Evolutionary conservation across 2,329 filamentous ascomycete species (phyloP), one percentile per base, ranked within the genome.

Genomic region (Aciculosporium take): DNA sequence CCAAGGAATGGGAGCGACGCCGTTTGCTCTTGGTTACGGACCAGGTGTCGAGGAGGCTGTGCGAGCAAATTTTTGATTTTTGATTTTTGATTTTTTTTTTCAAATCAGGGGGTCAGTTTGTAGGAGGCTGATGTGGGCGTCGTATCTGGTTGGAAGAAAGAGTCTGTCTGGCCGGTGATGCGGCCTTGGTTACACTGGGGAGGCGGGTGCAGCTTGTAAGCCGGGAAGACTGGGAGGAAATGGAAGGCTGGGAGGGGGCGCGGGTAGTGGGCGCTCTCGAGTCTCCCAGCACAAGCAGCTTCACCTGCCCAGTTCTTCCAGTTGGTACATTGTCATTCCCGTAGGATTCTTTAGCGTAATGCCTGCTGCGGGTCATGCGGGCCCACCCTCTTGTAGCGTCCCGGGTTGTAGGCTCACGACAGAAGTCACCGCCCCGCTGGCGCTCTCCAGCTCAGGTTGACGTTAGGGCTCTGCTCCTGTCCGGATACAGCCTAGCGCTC

Each of bases 201-300:
- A 31, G 17, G 24, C 33, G 31, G 25, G 24, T 28, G 31, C 17
- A 24, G 37, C 9, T 23, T 10, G 18, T 24, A 20, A 27, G 21
- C 24, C 21, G 29, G 23, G 21, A 27, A 12, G 34, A 34, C 33
- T 21, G 17, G 34, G 20, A 15, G 39, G 40, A 13, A 17, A 13
- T 24, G 39, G 29, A 39, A 40, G 41, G 37, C 27, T 39, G 37
- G 37, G 32, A 38, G n/a, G 30, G 39, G 28, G 20, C 27, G 21
- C 7, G n/a, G n/a, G n/a, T n/a, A n/a, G n/a, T n/a, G n/a, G n/a
- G n/a, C n/a, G n/a, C n/a, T n/a, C n/a, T n/a, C n/a, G n/a, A n/a
- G n/a, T n/a, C n/a, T n/a, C n/a, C n/a, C n/a, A n/a, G n/a, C n/a
- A n/a, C n/a, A n/a, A n/a, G n/a, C n/a, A n/a, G n/a, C n/a, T n/a